Base-by-base conservation (phyloP, 441 rosid species). In the Breynia disticha region DNA sequence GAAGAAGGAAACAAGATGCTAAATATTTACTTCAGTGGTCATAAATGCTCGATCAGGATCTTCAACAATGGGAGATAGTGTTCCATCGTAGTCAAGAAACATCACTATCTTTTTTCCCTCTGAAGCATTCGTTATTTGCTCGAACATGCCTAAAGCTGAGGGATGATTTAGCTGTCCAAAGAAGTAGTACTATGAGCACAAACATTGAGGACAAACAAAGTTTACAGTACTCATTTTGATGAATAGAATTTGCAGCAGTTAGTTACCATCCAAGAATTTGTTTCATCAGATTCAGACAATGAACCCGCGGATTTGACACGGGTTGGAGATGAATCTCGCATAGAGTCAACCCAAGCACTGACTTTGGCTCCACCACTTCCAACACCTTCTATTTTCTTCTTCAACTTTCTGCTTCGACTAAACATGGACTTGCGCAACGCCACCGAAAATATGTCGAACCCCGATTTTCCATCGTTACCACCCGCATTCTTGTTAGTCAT, bases 31-130 rank as follows among this genome's bases (percentile, higher is more conserved):
- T 86, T 86, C 76, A 18, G 56, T 69, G 57, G 94, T 81, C 97
- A 89, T 89, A 79, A 79, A 86, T 62, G 97, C 97, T 68, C 61
- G 64, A 60, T 90, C 95, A 7, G 97, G 97, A 51, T 90, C 87
- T 45, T 79, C 80, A 15, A 90, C 97, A 22, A 90, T 90, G 46
- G 97, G 97, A 2, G 95, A 86, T 24, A 90, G 89, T 32, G 95
- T 90, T 39, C 97, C 97, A 43, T 90, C 97, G 35, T 90, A 90
- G 21, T 90, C 97, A 56, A 90, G 68, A 67, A 90, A 90, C 95
- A 90, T 90, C 16, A 84, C 94, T 19, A 90, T 86, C 53, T 90
- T 79, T 51, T 84, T 90, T 50, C 89, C 95, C 55, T 54, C 61
- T 0, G 97, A 84, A 48, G 77, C 84, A 41, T 69, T 75, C n/a